A percentile compares a stretch with the other conserved stretches of the same genome.
Conservation (phyloP, 2,329 filamentous ascomycete genomes). For the Chaetomium olivaceum region DNA sequence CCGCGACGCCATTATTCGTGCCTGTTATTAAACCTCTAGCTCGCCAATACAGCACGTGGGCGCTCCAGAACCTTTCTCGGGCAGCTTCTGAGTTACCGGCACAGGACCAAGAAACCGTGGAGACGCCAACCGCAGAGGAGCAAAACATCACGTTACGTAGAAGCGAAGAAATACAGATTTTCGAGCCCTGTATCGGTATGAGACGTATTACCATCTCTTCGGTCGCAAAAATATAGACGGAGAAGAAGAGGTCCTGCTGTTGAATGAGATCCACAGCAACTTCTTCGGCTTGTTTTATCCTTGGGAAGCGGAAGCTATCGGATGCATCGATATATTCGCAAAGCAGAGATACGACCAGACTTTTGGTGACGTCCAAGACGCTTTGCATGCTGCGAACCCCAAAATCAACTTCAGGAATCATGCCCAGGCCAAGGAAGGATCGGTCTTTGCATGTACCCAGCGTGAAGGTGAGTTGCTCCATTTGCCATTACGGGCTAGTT, state of each 20-base stretch:
- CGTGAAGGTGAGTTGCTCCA: not conserved
- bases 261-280: not conserved
- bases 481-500: no score
- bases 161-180: slow-evolving; percentile 8
- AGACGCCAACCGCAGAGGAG: no score
- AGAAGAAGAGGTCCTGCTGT: not conserved
- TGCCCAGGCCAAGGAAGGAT: not conserved
- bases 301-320: slow-evolving; percentile 7
- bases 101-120: not conserved
- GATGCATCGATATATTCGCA: slow-evolving; percentile 3
- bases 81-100: not conserved
- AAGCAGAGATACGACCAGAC: not conserved
- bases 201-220: slow-evolving; percentile 12
- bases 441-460: not conserved
- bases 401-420: not conserved
- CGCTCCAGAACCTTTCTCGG: not conserved
- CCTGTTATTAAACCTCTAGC: not conserved
- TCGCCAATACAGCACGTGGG: not conserved
- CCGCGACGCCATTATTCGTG: slow-evolving; percentile 1
- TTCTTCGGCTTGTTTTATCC: slow-evolving; percentile 8
- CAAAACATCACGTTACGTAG: not conserved
- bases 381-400: not conserved
- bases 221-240: not conserved
- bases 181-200: slow-evolving; percentile 3
- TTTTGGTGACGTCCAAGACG: slow-evolving; percentile 3